Conservation (phyloP, 2,329 filamentous ascomycete genomes). For the Fusarium ramigenum region DNA sequence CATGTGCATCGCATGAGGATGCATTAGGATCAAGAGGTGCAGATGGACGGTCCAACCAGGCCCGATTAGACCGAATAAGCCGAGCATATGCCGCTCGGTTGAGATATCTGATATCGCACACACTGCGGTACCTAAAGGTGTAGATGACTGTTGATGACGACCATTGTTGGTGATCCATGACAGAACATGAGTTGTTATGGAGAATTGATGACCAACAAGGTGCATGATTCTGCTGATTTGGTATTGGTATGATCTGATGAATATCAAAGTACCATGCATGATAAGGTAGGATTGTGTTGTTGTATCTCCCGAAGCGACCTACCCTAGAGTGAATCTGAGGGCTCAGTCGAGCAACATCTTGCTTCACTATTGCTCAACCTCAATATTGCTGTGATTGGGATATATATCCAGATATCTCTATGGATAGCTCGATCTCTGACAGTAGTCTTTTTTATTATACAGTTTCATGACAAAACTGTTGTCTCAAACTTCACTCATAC, state of each 20-base stretch:
- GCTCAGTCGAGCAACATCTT: not conserved
- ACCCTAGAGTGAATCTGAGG: not conserved
- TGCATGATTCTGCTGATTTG: not conserved
- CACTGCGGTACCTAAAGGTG: not conserved
- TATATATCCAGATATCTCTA: not conserved
- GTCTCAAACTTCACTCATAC: not conserved
- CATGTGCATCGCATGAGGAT: conserved; percentile 22
- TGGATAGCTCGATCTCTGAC: too few species aligned
- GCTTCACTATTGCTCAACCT: not conserved
- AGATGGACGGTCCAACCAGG: conserved; percentile 9
- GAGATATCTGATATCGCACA: not conserved
- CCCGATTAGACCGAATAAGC: conserved; percentile 16
- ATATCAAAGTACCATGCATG: not conserved
- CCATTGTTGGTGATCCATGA: not conserved
- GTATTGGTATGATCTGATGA: not conserved
- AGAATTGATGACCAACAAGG: not conserved
- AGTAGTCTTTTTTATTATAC: not conserved
- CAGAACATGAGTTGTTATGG: not conserved
- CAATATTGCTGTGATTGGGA: too few species aligned
- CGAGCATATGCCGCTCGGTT: conserved; percentile 9
- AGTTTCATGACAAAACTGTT: not conserved
- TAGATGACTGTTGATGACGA: not conserved
- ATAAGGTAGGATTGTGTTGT: not conserved
- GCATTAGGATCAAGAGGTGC: conserved; percentile 22
- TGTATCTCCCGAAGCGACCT: not conserved